Evolutionary conservation across 306 rosid genomes (phyloP).

Genomic region (Begonia loranthoides): DNA sequence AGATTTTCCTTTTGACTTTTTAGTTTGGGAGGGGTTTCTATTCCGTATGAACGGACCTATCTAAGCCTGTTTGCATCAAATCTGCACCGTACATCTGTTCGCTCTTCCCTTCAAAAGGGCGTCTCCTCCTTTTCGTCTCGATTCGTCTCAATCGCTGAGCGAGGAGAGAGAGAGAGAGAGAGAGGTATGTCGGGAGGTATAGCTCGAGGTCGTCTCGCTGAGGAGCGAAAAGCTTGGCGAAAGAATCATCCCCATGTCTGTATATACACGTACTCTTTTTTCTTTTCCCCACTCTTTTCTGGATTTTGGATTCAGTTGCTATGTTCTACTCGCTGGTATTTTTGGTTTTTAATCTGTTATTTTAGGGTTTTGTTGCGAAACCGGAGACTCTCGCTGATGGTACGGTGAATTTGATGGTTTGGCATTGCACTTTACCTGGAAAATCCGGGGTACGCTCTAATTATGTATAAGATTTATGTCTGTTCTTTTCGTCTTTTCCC

Average conservation of each 20-base stretch:
- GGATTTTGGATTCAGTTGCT: neutral
- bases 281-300: neutral
- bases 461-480: no score
- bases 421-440: constrained; percentile 97
- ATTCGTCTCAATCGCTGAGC: no score
- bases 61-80: no score
- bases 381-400: constrained; percentile 76
- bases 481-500: neutral
- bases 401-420: constrained; percentile 78
- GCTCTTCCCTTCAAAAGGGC: no score
- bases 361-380: constrained; percentile 91
- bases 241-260: constrained; percentile 93
- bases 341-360: constrained; percentile 1
- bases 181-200: constrained; percentile 38
- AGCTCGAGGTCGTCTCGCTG: constrained; percentile 89
- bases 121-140: no score
- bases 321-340: no score
- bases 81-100: no score
- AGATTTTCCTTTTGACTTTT: no score
- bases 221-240: constrained; percentile 91
- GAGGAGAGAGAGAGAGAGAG: constrained; percentile 1
- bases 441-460: constrained; percentile 51
- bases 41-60: no score
- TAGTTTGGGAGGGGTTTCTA: no score
- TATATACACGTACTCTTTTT: constrained; percentile 2